Percentiles rank a stretch among this genome's conserved stretches.
phyloP scores from a whole-genome alignment of 306 rosid species.

The Abrus precatorius region DNA sequence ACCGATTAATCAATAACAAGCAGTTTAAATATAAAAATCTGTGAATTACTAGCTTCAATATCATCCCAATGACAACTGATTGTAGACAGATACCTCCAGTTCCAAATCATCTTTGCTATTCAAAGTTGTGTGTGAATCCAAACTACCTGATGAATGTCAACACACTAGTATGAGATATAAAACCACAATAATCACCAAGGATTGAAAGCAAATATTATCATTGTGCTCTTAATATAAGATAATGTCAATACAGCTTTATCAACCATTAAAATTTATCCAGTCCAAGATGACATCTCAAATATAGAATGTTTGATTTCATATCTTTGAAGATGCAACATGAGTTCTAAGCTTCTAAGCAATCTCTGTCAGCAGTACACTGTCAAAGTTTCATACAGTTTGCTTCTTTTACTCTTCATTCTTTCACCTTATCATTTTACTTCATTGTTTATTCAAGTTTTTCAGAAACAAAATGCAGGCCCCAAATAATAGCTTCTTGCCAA shows the following conservation, averaged over 20 bases:
- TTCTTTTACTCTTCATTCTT: slow-evolving; percentile 41
- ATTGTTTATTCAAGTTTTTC: slow-evolving; percentile 36
- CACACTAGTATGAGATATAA: slow-evolving; percentile 55
- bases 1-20: slow-evolving; percentile 24
- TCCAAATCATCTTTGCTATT: slow-evolving; percentile 69
- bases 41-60: slow-evolving; percentile 33
- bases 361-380: slow-evolving; percentile 9
- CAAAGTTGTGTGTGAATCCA: slow-evolving; percentile 65
- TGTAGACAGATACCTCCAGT: slow-evolving; percentile 75
- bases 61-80: slow-evolving; percentile 44
- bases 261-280: slow-evolving; percentile 20
- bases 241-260: slow-evolving; percentile 26
- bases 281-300: not conserved
- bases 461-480: slow-evolving; percentile 25
- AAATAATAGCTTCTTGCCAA: not conserved
- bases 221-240: slow-evolving; percentile 27
- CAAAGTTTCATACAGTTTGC: not conserved
- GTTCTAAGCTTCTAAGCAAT: slow-evolving; percentile 33
- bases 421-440: slow-evolving; percentile 34
- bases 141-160: slow-evolving; percentile 65
- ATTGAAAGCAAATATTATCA: slow-evolving; percentile 24
- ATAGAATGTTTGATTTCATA: slow-evolving; percentile 1
- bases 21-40: slow-evolving; percentile 17
- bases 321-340: slow-evolving; percentile 37
- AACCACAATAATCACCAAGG: slow-evolving; percentile 8